Base-by-base conservation (phyloP, 2,329 filamentous ascomycete species). In the Cercospora sesami region DNA sequence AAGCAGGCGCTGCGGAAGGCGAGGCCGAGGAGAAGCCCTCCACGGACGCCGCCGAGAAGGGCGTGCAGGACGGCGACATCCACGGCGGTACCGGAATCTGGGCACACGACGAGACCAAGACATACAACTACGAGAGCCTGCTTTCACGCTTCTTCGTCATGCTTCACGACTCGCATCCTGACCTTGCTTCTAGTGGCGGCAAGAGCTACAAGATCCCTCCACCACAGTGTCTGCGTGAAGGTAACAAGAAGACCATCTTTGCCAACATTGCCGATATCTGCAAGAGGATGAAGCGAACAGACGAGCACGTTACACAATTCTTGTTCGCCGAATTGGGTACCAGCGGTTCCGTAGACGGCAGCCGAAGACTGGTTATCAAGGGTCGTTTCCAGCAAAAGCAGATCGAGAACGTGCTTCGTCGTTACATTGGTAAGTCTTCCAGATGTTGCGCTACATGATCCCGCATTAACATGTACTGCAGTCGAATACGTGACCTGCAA, bases 371-470 rank as follows among this genome's bases (percentile, higher is more conserved):
- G 77, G 94, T 99, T 79, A 99, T 99, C 87, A 97, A 97, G 87
- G 95, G 95, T 86, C 92, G 95, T 79, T 99, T 99, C 91, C 94
- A 98, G 83, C 94, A 98, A 85, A 97, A 97, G 85, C 94, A 98
- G 85, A 94, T 98, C 79, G 95, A 99, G 86, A 97, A 96, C 82
- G 93, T 98, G 63, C 83, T 98, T 79, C 87, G 94, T 83, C 92
- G 94, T 85, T 97, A 97, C 82, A 97, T 97, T 80, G 91, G 91
- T 93, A 84, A 81, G 89, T 86, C 28, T 12, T 36, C 31, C n/a
- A 26, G 45, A 30, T 45, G 5, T 7, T 42, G 4, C 68, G 5
- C 55, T 36, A 18, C 4, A 21, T 30, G 16, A 4, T 3, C 9
- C 14, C n/a, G 5, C 18, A 59, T 75, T 79, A 71, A 78, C 73